phyloP scores from a whole-genome alignment of 2,329 filamentous ascomycete genomes.

The Dactylellina drechsleri region DNA sequence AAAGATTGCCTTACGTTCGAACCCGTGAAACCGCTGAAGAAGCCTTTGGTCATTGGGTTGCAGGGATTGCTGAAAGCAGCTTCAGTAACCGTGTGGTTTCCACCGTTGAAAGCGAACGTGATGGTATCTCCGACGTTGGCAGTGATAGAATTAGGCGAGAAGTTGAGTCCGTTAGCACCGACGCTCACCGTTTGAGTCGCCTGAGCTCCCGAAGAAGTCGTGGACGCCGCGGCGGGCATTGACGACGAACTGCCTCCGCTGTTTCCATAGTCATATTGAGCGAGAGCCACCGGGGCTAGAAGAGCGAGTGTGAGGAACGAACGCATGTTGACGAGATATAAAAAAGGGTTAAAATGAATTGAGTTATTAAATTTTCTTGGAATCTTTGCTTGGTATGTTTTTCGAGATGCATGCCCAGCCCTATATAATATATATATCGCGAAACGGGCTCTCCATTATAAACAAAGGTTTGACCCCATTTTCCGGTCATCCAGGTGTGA shows the following conservation, averaged over 20 bases:
- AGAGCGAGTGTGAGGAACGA: conserved; percentile 22
- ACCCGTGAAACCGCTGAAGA: conserved; percentile 38
- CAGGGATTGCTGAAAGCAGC: conserved; percentile 78
- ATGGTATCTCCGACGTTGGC: conserved; percentile 67
- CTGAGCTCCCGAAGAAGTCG: conserved; percentile 39
- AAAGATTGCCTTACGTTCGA: conserved; percentile 12
- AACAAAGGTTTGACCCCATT: neutral
- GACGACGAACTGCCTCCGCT: neutral
- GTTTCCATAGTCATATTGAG: conserved; percentile 1
- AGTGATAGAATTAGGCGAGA: conserved; percentile 73
- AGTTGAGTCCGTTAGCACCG: conserved; percentile 67
- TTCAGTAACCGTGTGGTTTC: conserved; percentile 82
- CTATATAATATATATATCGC: conserved; percentile 2
- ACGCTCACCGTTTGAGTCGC: conserved; percentile 74
- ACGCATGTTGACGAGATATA: conserved; percentile 14
- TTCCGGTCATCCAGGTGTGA: neutral
- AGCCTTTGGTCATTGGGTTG: conserved; percentile 66
- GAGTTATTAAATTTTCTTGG: neutral
- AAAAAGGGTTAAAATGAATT: neutral
- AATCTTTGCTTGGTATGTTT: too few species aligned
- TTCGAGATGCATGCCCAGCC: neutral
- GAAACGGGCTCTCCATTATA: neutral
- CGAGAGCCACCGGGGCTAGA: conserved; percentile 23
- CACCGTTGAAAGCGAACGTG: conserved; percentile 28
- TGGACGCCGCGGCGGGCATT: neutral